Percentiles rank a stretch among this genome's conserved stretches.
phyloP scores from a whole-genome alignment of 495 filamentous ascomycete genomes.

The Aspergillus nanangensis region DNA sequence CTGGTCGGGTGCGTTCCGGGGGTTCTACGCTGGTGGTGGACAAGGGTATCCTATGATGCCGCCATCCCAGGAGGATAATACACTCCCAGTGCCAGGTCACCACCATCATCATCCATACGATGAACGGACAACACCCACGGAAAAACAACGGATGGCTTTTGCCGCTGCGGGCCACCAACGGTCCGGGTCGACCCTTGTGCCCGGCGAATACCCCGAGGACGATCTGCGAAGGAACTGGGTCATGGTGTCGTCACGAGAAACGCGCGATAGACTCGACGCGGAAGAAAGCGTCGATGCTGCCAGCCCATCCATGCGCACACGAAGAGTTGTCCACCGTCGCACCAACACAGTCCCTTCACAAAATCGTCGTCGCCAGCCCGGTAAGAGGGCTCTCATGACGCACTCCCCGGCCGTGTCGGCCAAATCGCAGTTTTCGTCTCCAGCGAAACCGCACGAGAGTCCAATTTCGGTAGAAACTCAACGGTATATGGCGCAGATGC shows the following conservation, averaged over 20 bases:
- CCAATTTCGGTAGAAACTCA: constrained; percentile 60
- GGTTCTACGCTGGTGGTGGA: constrained; percentile 83
- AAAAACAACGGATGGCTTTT: constrained; percentile 19
- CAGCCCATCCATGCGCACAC: constrained; percentile 18
- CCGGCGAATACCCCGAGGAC: constrained; percentile 34
- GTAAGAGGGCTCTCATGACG: constrained; percentile 25
- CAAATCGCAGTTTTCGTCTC: constrained; percentile 21
- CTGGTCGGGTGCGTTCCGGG: constrained; percentile 65
- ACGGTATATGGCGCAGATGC: constrained; percentile 58
- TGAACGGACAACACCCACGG: constrained; percentile 6
- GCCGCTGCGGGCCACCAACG: constrained; percentile 11
- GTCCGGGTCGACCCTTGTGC: constrained; percentile 23
- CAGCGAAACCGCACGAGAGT: constrained; percentile 33
- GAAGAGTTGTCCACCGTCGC: constrained; percentile 10
- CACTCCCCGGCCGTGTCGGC: constrained; percentile 37
- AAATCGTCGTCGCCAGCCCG: constrained; percentile 20
- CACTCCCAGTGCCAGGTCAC: too few relatives aligned
- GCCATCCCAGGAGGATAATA: constrained; percentile 17
- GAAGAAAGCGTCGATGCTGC: constrained; percentile 8
- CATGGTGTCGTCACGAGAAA: constrained; percentile 50
- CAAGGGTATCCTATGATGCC: constrained; percentile 57
- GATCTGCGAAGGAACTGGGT: constrained; percentile 70
- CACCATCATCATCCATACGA: not conserved
- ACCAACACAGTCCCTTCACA: constrained; percentile 14
- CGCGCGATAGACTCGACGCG: constrained; percentile 18